Evolutionary conservation across 345 rosid species (phyloP).

Genomic region (Eucalyptus rudis): DNA sequence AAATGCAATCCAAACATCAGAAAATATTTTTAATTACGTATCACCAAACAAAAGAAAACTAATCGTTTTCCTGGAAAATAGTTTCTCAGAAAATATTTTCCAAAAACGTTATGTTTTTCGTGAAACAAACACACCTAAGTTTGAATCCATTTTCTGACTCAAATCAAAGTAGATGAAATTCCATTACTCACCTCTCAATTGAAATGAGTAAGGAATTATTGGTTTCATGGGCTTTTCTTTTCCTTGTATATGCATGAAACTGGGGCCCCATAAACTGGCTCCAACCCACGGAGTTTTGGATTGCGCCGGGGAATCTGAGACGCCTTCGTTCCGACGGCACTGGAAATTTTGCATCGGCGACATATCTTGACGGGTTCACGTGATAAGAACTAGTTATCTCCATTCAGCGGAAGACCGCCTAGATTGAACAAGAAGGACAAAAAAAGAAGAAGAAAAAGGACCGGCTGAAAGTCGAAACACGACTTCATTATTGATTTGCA

Average conservation of each 20-base stretch:
- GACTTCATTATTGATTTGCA: background rate
- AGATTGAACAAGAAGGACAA: background rate
- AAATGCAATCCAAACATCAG: too few relatives aligned
- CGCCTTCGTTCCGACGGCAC: background rate
- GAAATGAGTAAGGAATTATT: background rate
- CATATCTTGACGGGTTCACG: background rate
- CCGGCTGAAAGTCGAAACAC: background rate
- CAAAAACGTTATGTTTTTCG: too few relatives aligned
- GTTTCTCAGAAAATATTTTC: too few relatives aligned
- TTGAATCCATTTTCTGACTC: background rate
- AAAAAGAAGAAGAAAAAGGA: rapidly evolving
- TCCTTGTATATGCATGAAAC: background rate
- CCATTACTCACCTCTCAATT: background rate
- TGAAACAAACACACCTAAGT: background rate
- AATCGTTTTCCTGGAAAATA: too few relatives aligned
- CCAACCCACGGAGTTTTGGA: background rate
- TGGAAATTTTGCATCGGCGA: background rate
- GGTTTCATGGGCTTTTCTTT: background rate
- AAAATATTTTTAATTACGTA: too few relatives aligned
- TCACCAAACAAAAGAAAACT: too few relatives aligned
- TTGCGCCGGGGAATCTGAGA: background rate
- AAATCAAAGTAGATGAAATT: background rate
- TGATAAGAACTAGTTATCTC: background rate
- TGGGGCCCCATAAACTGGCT: background rate
- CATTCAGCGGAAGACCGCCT: background rate